Conservation (phyloP, 2,329 filamentous ascomycete species). For the Pseudocercospora fuligena region DNA sequence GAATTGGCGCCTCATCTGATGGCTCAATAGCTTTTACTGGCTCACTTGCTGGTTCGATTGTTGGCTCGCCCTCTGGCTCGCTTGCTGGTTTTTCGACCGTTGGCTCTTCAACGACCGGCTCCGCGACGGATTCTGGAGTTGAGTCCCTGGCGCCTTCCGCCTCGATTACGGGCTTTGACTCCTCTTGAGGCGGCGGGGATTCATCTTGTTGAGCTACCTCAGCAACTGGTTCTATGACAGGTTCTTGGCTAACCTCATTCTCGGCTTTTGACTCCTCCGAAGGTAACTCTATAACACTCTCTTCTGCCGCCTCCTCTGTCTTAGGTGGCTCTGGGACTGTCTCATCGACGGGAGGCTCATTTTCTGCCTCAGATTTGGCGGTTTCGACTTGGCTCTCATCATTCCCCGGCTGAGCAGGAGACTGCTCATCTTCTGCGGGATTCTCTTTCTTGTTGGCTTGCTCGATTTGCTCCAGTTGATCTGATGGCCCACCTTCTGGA, state of each 20-base stretch:
- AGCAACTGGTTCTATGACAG: background rate
- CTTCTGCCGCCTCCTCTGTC: background rate
- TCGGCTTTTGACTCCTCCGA: background rate
- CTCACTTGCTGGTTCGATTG: background rate
- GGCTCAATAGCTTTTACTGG: background rate
- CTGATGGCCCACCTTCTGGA: background rate
- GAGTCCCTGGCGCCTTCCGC: background rate
- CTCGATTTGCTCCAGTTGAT: background rate
- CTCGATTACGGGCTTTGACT: background rate
- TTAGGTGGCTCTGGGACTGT: background rate
- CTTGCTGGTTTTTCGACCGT: no score
- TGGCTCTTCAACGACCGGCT: background rate
- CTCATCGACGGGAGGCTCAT: background rate
- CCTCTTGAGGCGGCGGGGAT: background rate
- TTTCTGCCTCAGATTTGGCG: background rate
- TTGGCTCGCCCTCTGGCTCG: background rate
- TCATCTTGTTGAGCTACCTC: background rate
- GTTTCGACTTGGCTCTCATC: background rate
- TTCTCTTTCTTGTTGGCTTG: background rate
- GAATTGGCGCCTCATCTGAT: background rate
- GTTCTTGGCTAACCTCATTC: background rate
- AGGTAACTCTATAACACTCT: background rate
- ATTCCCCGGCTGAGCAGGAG: background rate
- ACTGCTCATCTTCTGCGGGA: background rate
- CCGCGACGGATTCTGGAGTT: background rate